phyloP scores from a whole-genome alignment of 805 yeast species.

The Zygoascus biomembranicola region DNA sequence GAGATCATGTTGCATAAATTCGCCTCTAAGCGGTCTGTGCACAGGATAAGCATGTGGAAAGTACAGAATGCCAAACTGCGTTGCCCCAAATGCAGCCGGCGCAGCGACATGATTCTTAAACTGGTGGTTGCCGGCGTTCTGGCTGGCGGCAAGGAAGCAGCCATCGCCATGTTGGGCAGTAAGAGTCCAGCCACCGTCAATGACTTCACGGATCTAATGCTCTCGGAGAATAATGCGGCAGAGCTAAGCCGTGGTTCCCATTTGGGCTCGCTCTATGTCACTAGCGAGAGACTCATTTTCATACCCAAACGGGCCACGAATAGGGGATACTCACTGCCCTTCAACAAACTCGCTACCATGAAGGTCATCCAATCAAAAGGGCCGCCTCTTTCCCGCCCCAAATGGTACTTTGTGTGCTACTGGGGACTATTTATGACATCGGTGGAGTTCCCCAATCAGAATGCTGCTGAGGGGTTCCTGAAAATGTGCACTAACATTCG shows the following conservation, averaged over 20 bases:
- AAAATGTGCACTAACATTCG: conserved; percentile 24
- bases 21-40: conserved; percentile 16
- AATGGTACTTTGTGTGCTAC: conserved; percentile 18
- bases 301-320: conserved; percentile 12
- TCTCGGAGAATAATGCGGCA: conserved; percentile 8
- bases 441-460: conserved; percentile 22
- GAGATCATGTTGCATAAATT: conserved; percentile 23
- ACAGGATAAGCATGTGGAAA: conserved; percentile 7
- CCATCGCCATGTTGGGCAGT: neutral
- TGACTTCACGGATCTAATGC: neutral
- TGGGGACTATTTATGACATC: conserved; percentile 17
- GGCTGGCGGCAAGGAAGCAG: neutral
- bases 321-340: conserved; percentile 15
- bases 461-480: conserved; percentile 21
- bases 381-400: neutral
- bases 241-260: conserved; percentile 11
- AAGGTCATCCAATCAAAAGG: conserved; percentile 12
- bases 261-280: conserved; percentile 17
- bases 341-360: conserved; percentile 14
- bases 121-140: neutral
- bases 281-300: conserved; percentile 21
- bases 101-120: neutral
- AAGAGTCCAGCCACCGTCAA: neutral
- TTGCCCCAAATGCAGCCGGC: conserved; percentile 7
- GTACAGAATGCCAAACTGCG: conserved; percentile 9